Evolutionary conservation across 768 basidiomycete genomes (phyloP).

Genomic region (Krasilnikovozyma curviuscula): DNA sequence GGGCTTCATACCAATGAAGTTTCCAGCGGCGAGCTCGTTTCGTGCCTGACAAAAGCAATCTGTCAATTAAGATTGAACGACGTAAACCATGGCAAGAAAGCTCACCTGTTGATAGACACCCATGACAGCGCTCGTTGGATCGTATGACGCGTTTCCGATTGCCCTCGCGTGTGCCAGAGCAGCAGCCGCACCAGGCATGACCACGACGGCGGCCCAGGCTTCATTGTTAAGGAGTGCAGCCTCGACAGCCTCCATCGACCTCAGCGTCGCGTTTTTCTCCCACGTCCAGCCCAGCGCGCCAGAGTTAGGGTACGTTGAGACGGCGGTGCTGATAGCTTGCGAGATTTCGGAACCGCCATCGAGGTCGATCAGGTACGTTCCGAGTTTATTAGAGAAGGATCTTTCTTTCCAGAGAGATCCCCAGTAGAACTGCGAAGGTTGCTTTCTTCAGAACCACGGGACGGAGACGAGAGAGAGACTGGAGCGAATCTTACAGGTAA

Average conservation of each 20-base stretch:
- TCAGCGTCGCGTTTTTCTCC: constrained; percentile 17
- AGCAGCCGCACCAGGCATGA: constrained; percentile 27
- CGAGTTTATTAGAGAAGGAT: constrained; percentile 26
- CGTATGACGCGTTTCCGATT: constrained; percentile 28
- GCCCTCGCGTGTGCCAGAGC: constrained; percentile 25
- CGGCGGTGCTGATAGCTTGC: constrained; percentile 15
- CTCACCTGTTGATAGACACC: neutral
- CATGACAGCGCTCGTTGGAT: constrained; percentile 15
- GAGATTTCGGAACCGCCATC: constrained; percentile 25
- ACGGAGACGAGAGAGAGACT: neutral
- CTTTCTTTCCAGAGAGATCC: constrained; percentile 20
- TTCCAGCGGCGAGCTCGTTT: constrained; percentile 30
- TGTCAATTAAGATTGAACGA: constrained; percentile 20
- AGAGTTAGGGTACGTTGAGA: constrained; percentile 7
- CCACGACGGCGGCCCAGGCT: constrained; percentile 32
- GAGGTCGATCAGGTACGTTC: constrained; percentile 30
- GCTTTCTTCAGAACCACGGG: no score
- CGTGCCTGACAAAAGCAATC: constrained; percentile 33
- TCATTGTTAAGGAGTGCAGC: constrained; percentile 27
- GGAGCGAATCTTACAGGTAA: constrained; percentile 20
- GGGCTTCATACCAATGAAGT: no score
- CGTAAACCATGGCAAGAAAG: neutral
- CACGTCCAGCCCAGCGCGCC: constrained; percentile 21
- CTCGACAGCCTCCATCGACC: constrained; percentile 23
- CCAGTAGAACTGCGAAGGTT: constrained; percentile 23